Evolutionary conservation across 352 stramenopile species (phyloP).

Genomic region (Globisporangium paroecandrum): DNA sequence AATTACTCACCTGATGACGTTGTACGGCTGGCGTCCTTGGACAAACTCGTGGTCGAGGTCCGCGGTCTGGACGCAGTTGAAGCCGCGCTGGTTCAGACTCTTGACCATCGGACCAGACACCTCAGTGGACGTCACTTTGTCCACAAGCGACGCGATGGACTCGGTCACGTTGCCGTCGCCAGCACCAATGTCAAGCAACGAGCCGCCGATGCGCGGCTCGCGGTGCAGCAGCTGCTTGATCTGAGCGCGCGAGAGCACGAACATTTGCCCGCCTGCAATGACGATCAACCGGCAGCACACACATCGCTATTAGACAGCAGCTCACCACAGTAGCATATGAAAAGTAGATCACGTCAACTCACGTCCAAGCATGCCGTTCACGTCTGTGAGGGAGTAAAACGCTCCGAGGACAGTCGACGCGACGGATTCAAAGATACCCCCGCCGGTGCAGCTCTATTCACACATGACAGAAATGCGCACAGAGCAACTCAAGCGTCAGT

Average conservation of each 20-base stretch:
- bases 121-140: slow-evolving; percentile 67
- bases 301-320: not conserved
- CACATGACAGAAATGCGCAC: not conserved
- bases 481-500: not conserved
- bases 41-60: slow-evolving; percentile 69
- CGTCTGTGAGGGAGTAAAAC: slow-evolving; percentile 83
- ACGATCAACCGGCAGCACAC: not conserved
- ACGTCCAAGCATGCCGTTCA: slow-evolving; percentile 82
- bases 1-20: slow-evolving; percentile 66
- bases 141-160: slow-evolving; percentile 71
- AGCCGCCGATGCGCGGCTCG: slow-evolving; percentile 40
- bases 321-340: too few relatives aligned
- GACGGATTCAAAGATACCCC: slow-evolving; percentile 60
- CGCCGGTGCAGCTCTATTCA: slow-evolving; percentile 68
- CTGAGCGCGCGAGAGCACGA: slow-evolving; percentile 74
- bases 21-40: slow-evolving; percentile 62
- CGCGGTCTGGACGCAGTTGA: slow-evolving; percentile 72
- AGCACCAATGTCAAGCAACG: slow-evolving; percentile 77
- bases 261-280: slow-evolving; percentile 78
- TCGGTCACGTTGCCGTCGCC: slow-evolving; percentile 83
- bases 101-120: slow-evolving; percentile 79
- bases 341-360: too few relatives aligned
- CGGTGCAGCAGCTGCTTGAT: slow-evolving; percentile 58
- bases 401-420: slow-evolving; percentile 63
- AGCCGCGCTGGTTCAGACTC: slow-evolving; percentile 67